A percentile compares a stretch with the other conserved stretches of the same genome.
Evolutionary conservation across 306 rosid genomes (phyloP).

Genomic region (Carpinus viminea): DNA sequence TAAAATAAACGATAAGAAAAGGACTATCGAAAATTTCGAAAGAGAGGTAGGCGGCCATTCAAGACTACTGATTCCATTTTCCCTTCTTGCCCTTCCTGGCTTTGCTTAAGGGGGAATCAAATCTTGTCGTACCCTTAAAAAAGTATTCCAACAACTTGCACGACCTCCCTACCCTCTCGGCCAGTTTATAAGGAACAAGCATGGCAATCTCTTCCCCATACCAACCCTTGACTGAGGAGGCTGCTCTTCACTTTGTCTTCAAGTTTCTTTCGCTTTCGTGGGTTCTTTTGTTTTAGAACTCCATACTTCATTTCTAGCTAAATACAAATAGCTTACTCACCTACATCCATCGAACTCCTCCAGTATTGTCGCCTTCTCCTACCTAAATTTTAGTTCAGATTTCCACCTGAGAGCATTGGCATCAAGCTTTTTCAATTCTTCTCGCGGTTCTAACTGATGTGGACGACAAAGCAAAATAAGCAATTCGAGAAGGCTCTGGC

Average conservation of each 20-base stretch:
- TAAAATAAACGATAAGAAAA: conserved; percentile 27
- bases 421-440: conserved; percentile 27
- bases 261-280: neutral
- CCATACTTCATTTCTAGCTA: neutral
- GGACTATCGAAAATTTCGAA: conserved; percentile 9
- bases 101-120: conserved; percentile 43
- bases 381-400: neutral
- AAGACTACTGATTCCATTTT: conserved; percentile 8
- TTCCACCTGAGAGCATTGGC: conserved; percentile 33
- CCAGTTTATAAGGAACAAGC: conserved; percentile 54
- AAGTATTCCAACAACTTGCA: conserved; percentile 61
- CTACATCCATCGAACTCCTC: neutral
- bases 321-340: neutral
- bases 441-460: conserved; percentile 38
- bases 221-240: conserved; percentile 26
- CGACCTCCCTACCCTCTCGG: conserved; percentile 21
- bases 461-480: conserved; percentile 84
- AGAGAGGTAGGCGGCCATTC: conserved; percentile 1
- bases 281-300: neutral
- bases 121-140: conserved; percentile 30
- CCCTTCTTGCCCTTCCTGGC: conserved; percentile 19
- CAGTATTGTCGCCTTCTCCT: neutral
- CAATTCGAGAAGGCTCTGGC: conserved; percentile 90
- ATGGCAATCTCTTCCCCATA: conserved; percentile 24
- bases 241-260: conserved; percentile 1